Evolutionary conservation across 2,329 filamentous ascomycete genomes (phyloP).

Genomic region (Neofusicoccum laricinum): DNA sequence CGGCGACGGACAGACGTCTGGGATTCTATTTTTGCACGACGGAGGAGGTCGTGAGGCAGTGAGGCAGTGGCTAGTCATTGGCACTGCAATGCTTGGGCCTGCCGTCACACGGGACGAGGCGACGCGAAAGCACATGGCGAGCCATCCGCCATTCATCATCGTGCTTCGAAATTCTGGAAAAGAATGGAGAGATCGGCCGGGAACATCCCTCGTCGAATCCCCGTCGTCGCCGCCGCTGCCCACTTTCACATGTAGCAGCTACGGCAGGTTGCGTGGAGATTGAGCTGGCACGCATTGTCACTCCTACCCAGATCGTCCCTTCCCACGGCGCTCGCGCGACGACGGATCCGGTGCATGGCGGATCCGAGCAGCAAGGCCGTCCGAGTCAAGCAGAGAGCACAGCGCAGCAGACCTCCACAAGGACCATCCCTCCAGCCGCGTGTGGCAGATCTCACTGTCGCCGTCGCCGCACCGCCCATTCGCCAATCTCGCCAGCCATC

Average conservation of each 20-base stretch:
- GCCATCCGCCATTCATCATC: background rate
- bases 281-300: background rate
- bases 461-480: background rate
- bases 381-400: background rate
- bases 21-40: background rate
- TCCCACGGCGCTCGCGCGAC: background rate
- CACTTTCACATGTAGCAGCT: background rate
- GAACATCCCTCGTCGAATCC: background rate
- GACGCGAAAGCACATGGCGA: background rate
- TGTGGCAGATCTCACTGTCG: conserved; percentile 2
- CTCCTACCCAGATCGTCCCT: background rate
- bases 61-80: no score
- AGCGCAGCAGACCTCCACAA: background rate
- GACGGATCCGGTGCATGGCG: background rate
- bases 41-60: background rate
- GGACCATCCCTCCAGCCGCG: background rate
- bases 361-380: background rate
- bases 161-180: conserved; percentile 1
- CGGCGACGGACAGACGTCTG: no score
- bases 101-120: background rate
- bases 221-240: background rate
- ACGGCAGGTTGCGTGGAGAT: background rate
- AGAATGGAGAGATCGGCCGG: background rate
- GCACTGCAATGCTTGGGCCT: background rate
- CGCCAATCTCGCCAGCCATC: conserved; percentile 3